These are phyloP conservation scores for Pestalotiopsis sp. DNA, from an alignment of 2,329 filamentous ascomycete species.

Conservation along the genomic window DNA sequence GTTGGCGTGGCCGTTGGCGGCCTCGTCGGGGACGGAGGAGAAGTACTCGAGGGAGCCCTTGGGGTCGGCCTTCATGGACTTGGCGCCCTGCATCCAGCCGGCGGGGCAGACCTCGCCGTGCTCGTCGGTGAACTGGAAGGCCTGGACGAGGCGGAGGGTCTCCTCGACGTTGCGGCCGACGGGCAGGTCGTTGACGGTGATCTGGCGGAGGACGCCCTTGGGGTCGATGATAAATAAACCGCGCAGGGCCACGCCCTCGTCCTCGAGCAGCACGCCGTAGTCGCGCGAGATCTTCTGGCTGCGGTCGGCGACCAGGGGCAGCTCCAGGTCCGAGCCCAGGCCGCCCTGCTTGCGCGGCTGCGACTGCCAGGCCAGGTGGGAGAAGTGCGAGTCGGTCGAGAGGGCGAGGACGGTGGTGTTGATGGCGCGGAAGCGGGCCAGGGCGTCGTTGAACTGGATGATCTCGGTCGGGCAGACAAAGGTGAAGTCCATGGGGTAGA, in stretches of 20 bases:
- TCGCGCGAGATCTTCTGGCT: conserved; percentile 61
- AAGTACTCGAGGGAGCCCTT: conserved; percentile 56
- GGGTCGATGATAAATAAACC: conserved; percentile 70
- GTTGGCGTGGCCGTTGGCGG: conserved; percentile 32
- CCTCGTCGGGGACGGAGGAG: conserved; percentile 15
- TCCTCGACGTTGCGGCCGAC: conserved; percentile 68
- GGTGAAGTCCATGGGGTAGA: conserved; percentile 71
- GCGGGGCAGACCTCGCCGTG: conserved; percentile 75
- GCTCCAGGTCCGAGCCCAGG: conserved; percentile 60
- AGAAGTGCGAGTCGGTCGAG: conserved; percentile 64
- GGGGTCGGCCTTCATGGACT: conserved; percentile 55
- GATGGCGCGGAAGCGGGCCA: conserved; percentile 61
- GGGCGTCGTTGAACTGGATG: conserved; percentile 65
- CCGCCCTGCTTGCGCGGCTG: conserved; percentile 63
- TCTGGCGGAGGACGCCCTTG: conserved; percentile 62
- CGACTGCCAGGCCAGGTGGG: conserved; percentile 60
- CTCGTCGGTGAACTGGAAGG: conserved; percentile 83
- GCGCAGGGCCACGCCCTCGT: conserved; percentile 64
- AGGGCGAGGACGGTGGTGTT: conserved; percentile 63
- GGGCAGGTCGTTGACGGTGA: conserved; percentile 68
- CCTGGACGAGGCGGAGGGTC: conserved; percentile 67
- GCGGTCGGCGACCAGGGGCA: conserved; percentile 66
- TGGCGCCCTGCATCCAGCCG: conserved; percentile 50
- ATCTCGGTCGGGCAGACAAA: conserved; percentile 71
- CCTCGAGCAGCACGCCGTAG: conserved; percentile 67